phyloP scores from a whole-genome alignment of 306 rosid species.

The Quercus robur region DNA sequence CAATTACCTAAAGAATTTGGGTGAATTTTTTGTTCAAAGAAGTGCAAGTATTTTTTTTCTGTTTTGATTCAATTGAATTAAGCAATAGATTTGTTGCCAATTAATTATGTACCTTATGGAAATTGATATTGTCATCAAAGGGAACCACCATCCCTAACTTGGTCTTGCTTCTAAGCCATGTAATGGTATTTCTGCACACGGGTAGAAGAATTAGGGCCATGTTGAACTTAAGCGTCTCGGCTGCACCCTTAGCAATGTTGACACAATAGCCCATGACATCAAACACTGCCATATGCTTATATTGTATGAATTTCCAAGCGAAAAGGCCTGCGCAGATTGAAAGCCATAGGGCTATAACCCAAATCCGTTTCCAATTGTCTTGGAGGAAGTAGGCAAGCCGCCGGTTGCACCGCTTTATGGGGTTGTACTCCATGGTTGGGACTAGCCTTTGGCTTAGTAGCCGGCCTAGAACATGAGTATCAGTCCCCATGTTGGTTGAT shows the following conservation, averaged over 20 bases:
- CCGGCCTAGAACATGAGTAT: conserved; percentile 60
- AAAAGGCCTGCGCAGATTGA: conserved; percentile 60
- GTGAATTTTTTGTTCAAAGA: background rate
- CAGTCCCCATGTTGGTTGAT: conserved; percentile 47
- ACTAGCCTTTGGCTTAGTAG: conserved; percentile 75
- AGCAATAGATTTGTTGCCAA: background rate
- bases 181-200: conserved; percentile 82
- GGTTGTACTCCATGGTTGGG: conserved; percentile 71
- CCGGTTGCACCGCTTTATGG: conserved; percentile 43
- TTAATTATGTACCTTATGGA: conserved; percentile 57
- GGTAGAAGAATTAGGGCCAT: conserved; percentile 84
- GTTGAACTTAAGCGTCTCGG: conserved; percentile 87
- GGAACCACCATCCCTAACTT: conserved; percentile 59
- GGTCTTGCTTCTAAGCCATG: conserved; percentile 80
- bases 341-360: conserved; percentile 70
- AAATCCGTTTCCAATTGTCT: conserved; percentile 79
- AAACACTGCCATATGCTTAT: conserved; percentile 60
- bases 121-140: conserved; percentile 84
- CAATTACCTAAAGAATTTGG: conserved; percentile 49
- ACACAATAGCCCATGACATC: conserved; percentile 85
- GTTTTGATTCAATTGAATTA: background rate
- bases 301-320: conserved; percentile 80
- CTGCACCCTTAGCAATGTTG: conserved; percentile 74
- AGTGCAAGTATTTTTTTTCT: too few relatives aligned
- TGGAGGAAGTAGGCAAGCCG: conserved; percentile 50